Percentiles rank a stretch among this genome's conserved stretches.
These are phyloP conservation scores for Starmerella riodocensis DNA, from an alignment of 805 yeast genomes.

Conservation along the genomic window DNA sequence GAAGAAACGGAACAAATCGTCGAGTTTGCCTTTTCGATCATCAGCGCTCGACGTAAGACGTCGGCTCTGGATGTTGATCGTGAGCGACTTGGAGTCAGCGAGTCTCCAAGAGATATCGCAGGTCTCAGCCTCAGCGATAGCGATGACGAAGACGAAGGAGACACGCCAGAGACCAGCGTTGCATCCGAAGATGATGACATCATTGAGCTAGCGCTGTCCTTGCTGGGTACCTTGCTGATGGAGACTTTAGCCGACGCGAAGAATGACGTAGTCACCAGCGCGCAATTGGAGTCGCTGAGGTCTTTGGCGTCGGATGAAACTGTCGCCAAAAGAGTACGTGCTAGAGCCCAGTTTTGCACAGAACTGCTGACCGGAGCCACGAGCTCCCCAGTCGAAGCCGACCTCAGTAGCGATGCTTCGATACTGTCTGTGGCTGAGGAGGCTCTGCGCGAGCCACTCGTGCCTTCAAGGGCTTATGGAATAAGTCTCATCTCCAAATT, in stretches of 20 bases:
- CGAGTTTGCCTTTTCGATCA: constrained; percentile 34
- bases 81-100: not conserved
- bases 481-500: constrained; percentile 48
- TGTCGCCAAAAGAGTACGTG: constrained; percentile 7
- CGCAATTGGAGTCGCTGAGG: constrained; percentile 6
- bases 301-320: not conserved
- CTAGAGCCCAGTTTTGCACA: constrained; percentile 19
- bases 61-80: not conserved
- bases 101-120: constrained; percentile 17
- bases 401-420: constrained; percentile 9
- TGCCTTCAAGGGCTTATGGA: constrained; percentile 83
- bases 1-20: constrained; percentile 47
- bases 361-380: constrained; percentile 12
- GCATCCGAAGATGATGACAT: constrained; percentile 23
- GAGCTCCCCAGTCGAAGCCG: constrained; percentile 9
- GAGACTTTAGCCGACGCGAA: constrained; percentile 18
- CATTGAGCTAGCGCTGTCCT: constrained; percentile 24
- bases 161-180: constrained; percentile 11
- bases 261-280: constrained; percentile 9
- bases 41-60: constrained; percentile 18
- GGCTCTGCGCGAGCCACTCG: constrained; percentile 59
- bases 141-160: constrained; percentile 16
- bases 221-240: constrained; percentile 25
- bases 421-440: constrained; percentile 46
- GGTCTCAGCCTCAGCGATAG: constrained; percentile 13